Base-by-base conservation (phyloP, 305 asterid genomes). In the Fraxinus latifolia region DNA sequence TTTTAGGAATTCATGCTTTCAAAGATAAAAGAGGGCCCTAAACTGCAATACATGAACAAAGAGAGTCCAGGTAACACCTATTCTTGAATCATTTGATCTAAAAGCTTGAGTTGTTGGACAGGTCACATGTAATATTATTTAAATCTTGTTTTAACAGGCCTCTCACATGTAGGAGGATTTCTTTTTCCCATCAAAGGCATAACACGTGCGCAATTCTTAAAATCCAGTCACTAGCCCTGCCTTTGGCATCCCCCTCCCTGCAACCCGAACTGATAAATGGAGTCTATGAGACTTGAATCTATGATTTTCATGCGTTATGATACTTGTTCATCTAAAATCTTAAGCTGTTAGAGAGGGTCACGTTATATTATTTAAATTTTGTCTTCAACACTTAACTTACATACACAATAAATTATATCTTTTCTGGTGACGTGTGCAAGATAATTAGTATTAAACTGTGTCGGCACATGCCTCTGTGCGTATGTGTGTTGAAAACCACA, bases 361-460 rank as follows among this genome's bases (percentile, higher is more conserved):
- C 7, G 2, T 65, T 25, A 67, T 67, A 27, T 67, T 67, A 9
- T 11, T 67, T 27, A 67, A 65, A 65, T 23, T 65, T 21, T 65
- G 34, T 9, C 72, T 21, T 65, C n/a, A 23, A 65, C 31, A 21
- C 33, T 65, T 47, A 3, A 23, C 9, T 25, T 23, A 21, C 33
- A 65, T 65, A 21, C 72, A 65, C 29, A 58, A 58, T 58, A 58
- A 58, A n/a, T 7, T 17, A 58, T 21, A 21, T 8, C 67, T 8
- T 62, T 76, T 80, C 44, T 75, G 31, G 32, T 73, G 78, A 33
- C 33, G 7, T 77, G 29, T 34, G 73, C 42, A 32, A 75, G 65
- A 77, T 27, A 47, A 79, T 73, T 36, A 78, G 74, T 33, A 25
- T 15, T 58, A 78, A 82, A 25, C 14, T 29, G 36, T 62, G 74